Base-by-base conservation (phyloP, 257 asterid genomes). In the Penstemon newberryi region DNA sequence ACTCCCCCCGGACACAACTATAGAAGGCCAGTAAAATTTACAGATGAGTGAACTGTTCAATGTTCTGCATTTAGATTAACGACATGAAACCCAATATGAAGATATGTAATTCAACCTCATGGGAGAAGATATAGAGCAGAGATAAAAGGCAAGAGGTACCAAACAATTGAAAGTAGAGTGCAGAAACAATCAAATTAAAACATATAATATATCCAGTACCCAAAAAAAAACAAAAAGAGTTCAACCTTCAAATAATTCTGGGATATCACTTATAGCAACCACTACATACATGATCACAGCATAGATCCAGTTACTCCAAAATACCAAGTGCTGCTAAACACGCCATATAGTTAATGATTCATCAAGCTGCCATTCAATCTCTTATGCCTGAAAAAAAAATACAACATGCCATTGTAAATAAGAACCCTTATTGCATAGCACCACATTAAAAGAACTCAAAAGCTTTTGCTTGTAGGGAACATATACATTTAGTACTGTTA, bases 1-100 rank as follows among this genome's bases (percentile, higher is more conserved):
- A 80, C 80, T 77, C 79, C 80, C 81, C 96, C 75, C 70, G 83
- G 72, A 44, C 85, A 74, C 77, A 82, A 80, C 97, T 85, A 90
- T 76, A 84, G 78, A 85, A 86, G 89, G 85, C 86, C 84, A 83
- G 80, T 68, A 79, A 75, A 84, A 67, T 75, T 74, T 78, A 67
- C 81, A 64, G 13, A 84, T 86, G 77, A 82, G 92, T 73, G 61
- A 63, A 69, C 58, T 41, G 45, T 45, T 41, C 51, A 79, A 73
- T 39, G 51, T 69, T 33, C 51, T 54, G 65, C 54, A 18, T 55
- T 65, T 68, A 72, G 36, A 61, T n/a, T 58, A 72, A 44, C 66
- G 58, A 57, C 8, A 75, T 12, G 62, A 71, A 71, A 62, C 54
- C 67, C 42, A 47, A 71, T 15, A 10, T 4, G 5, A 62, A 18